phyloP scores from a whole-genome alignment of 306 rosid species.

The Morella rubra region DNA sequence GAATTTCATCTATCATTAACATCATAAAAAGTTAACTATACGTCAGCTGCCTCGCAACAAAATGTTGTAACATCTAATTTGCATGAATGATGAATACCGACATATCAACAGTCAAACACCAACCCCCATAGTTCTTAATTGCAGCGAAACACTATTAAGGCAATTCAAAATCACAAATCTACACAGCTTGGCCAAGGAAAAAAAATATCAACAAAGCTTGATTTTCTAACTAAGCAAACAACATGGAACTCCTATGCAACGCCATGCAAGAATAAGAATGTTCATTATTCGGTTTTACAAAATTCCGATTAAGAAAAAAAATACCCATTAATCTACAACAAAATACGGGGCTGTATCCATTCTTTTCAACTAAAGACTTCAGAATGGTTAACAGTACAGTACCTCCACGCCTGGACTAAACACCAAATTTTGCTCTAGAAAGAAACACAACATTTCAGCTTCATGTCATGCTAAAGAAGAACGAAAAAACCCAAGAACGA shows the following conservation, averaged over 20 bases:
- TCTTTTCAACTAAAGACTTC: neutral
- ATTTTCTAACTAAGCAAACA: slow-evolving; percentile 20
- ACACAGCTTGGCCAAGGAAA: neutral
- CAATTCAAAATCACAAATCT: slow-evolving; percentile 5
- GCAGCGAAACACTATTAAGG: neutral
- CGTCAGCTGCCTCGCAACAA: neutral
- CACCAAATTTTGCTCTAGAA: neutral
- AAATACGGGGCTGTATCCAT: neutral
- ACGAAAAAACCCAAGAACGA: neutral
- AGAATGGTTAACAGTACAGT: neutral
- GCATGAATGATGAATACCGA: neutral
- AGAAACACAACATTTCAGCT: neutral
- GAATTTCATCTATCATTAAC: neutral
- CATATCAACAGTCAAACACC: neutral
- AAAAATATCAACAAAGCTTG: neutral
- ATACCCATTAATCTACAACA: neutral
- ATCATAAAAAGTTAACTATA: neutral
- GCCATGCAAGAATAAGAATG: slow-evolving; percentile 20
- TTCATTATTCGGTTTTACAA: neutral
- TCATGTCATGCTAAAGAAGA: neutral
- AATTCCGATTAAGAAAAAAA: slow-evolving; percentile 5
- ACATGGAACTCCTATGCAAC: slow-evolving; percentile 5
- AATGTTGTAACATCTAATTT: neutral
- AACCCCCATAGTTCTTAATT: slow-evolving; percentile 1
- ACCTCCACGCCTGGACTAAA: neutral